Conservation (phyloP, 164 flowering plant genomes). For the Protea cynaroides region DNA sequence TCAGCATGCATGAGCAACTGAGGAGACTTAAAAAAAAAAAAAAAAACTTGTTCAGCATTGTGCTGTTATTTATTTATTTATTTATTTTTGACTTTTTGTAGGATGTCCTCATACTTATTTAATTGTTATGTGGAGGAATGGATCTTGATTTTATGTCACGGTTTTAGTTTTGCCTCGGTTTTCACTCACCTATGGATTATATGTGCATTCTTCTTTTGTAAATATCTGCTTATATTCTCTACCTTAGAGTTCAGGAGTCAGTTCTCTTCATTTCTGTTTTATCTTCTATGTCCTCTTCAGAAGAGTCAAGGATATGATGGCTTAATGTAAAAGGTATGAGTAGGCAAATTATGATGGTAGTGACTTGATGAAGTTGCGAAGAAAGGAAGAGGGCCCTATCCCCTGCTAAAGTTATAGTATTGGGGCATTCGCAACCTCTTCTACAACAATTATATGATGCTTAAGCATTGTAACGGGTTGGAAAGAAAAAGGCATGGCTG, state of each 20-base stretch:
- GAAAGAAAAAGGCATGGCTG: slow-evolving; percentile 50
- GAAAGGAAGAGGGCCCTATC: slow-evolving; percentile 50
- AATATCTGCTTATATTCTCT: too few species aligned
- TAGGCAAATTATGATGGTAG: slow-evolving; percentile 24
- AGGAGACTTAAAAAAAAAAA: too few species aligned
- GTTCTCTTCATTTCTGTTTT: not conserved
- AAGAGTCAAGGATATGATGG: slow-evolving; percentile 40
- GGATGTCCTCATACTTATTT: too few species aligned
- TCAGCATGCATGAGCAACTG: too few species aligned
- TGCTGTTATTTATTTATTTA: not conserved
- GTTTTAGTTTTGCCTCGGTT: too few species aligned
- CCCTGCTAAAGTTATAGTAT: slow-evolving; percentile 37
- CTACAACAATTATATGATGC: slow-evolving; percentile 23
- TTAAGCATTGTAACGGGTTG: slow-evolving; percentile 25
- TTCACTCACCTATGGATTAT: too few species aligned
- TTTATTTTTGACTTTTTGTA: not conserved
- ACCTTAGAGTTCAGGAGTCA: too few species aligned
- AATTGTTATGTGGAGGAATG: too few species aligned
- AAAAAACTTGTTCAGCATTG: too few species aligned
- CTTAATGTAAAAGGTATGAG: slow-evolving; percentile 55
- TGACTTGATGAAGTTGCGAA: slow-evolving; percentile 21
- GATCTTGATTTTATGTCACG: too few species aligned
- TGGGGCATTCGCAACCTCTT: slow-evolving; percentile 59
- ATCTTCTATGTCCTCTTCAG: not conserved
- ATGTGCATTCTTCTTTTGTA: too few species aligned